Conservation (phyloP, 768 basidiomycete genomes). For the Sistotremastrum suecicum region DNA sequence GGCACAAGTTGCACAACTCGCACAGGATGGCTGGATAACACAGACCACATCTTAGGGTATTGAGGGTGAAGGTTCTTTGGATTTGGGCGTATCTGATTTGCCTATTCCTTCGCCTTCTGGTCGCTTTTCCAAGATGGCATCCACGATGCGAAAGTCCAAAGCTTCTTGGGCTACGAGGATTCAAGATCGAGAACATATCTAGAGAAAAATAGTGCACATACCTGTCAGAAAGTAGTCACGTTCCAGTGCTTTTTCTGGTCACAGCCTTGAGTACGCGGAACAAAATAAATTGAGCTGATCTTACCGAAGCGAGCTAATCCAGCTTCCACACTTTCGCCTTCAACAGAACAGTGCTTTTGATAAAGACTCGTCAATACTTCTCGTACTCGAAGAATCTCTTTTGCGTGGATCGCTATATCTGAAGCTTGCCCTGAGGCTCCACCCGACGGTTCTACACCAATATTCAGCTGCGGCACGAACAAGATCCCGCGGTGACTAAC, state of each 20-base stretch:
- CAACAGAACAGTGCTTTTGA: conserved; percentile 66
- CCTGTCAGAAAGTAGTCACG: conserved; percentile 95
- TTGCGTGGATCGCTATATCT: conserved; percentile 96
- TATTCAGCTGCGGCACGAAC: neutral
- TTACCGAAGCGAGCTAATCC: conserved; percentile 70
- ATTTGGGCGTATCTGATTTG: too few species aligned
- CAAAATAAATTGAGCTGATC: conserved; percentile 12
- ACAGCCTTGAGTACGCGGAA: conserved; percentile 4
- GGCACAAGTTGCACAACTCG: too few species aligned
- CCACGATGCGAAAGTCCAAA: conserved; percentile 82
- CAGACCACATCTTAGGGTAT: too few species aligned
- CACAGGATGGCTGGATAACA: too few species aligned
- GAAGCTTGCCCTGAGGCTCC: conserved; percentile 92
- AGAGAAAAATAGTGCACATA: conserved; percentile 14
- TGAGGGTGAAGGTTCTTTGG: too few species aligned
- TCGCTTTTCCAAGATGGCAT: conserved; percentile 75
- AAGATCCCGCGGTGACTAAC: conserved; percentile 28
- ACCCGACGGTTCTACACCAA: conserved; percentile 74
- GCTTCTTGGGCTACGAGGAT: conserved; percentile 62
- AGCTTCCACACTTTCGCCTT: conserved; percentile 46
- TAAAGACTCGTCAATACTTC: conserved; percentile 78
- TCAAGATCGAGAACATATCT: conserved; percentile 5
- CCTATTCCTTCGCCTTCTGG: too few species aligned
- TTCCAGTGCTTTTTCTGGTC: conserved; percentile 74
- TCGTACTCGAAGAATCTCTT: conserved; percentile 85